A percentile compares a stretch with the other conserved stretches of the same genome.
Conservation (phyloP, 2,329 filamentous ascomycete species). For the Colletotrichum incanum region DNA sequence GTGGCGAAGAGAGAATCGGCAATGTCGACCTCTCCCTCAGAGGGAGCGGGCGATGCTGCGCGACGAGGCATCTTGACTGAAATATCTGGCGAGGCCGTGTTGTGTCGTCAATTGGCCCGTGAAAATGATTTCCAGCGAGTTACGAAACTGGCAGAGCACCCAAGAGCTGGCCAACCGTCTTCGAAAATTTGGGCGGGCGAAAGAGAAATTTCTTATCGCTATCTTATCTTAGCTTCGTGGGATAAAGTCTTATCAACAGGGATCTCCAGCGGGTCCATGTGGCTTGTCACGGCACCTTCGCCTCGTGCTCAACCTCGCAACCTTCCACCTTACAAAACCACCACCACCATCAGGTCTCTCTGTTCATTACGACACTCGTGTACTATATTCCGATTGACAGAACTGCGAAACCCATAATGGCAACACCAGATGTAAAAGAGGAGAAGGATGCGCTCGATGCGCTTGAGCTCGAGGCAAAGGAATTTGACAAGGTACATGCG, state of each 20-base stretch:
- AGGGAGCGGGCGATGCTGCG: slow-evolving; percentile 84
- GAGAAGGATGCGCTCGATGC: slow-evolving; percentile 85
- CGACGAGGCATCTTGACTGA: slow-evolving; percentile 75
- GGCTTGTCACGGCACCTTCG: slow-evolving; percentile 23
- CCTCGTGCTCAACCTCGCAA: slow-evolving; percentile 24
- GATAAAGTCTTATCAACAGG: slow-evolving; percentile 10
- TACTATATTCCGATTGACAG: not conserved
- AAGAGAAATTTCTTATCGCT: slow-evolving; percentile 44
- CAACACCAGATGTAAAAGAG: slow-evolving; percentile 60
- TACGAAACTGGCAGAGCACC: slow-evolving; percentile 29
- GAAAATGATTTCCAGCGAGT: slow-evolving; percentile 5
- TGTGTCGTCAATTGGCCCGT: slow-evolving; percentile 20
- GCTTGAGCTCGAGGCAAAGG: slow-evolving; percentile 88
- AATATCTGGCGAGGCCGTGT: slow-evolving; percentile 4
- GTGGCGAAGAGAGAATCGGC: slow-evolving; percentile 81
- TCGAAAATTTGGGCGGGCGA: slow-evolving; percentile 41
- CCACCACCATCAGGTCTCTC: not conserved
- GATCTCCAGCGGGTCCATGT: slow-evolving; percentile 25
- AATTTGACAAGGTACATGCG: slow-evolving; percentile 84
- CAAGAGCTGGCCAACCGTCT: slow-evolving; percentile 24
- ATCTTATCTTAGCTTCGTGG: slow-evolving; percentile 42
- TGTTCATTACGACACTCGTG: not conserved
- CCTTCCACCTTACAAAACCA: not conserved
- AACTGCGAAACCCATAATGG: slow-evolving; percentile 51
- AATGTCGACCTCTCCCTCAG: slow-evolving; percentile 94